phyloP scores from a whole-genome alignment of 257 asterid genomes.

The Agastache rugosa region DNA sequence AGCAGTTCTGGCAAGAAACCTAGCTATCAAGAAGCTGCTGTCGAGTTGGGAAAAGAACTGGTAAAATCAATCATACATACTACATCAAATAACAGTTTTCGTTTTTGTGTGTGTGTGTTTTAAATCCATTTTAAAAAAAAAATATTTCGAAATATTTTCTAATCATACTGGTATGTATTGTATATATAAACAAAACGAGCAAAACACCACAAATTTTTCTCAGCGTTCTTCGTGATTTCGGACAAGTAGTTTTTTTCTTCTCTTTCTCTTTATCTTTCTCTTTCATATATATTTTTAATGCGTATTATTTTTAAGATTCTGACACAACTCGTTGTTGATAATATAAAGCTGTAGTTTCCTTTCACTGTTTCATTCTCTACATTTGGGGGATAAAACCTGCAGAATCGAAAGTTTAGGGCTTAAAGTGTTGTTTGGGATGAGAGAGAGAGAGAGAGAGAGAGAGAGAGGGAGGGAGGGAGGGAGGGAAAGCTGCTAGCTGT shows the following conservation, averaged over 20 bases:
- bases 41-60: slow-evolving; percentile 79
- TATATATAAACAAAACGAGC: too few relatives aligned
- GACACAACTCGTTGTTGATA: not conserved
- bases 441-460: slow-evolving; percentile 35
- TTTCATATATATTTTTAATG: not conserved
- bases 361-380: not conserved
- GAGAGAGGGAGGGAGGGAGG: slow-evolving; percentile 49
- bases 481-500: slow-evolving; percentile 73
- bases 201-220: too few relatives aligned
- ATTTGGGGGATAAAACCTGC: slow-evolving; percentile 1
- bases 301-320: not conserved
- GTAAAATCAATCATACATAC: slow-evolving; percentile 38
- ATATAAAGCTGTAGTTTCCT: not conserved
- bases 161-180: too few relatives aligned
- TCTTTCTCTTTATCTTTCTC: too few relatives aligned
- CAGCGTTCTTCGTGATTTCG: too few relatives aligned
- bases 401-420: slow-evolving; percentile 54
- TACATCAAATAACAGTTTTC: not conserved
- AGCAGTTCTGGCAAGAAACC: slow-evolving; percentile 86
- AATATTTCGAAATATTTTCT: too few relatives aligned
- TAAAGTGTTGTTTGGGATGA: slow-evolving; percentile 65
- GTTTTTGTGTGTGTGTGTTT: not conserved
- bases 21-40: slow-evolving; percentile 87
- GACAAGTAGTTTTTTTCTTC: too few relatives aligned
- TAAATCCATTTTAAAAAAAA: not conserved